Conservation (phyloP, 75 land plant species). For the Sequoiadendron giganteum region DNA sequence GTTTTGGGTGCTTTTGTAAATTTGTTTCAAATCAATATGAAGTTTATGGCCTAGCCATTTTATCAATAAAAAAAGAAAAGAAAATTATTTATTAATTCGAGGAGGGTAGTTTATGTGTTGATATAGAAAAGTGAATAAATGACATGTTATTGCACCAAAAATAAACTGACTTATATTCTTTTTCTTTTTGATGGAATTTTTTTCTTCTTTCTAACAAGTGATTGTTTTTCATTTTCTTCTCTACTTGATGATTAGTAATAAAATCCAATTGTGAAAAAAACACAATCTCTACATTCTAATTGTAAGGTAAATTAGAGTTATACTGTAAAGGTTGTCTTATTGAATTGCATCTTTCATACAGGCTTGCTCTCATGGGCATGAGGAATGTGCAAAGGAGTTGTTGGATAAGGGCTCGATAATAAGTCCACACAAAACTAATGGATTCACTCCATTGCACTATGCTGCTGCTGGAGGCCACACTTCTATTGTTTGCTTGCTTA, state of each 20-base stretch:
- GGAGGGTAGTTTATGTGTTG: background rate
- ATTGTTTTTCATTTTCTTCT: background rate
- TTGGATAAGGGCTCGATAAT: conserved; percentile 36
- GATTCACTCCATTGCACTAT: conserved; percentile 50
- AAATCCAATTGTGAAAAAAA: background rate
- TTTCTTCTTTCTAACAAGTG: background rate
- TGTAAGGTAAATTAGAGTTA: background rate
- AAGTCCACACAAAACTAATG: conserved; percentile 48
- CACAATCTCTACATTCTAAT: background rate
- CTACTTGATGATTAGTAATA: background rate
- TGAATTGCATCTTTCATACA: conserved; percentile 5
- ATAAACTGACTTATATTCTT: background rate
- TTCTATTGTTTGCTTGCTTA: conserved; percentile 30
- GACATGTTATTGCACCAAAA: background rate
- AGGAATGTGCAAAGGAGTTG: conserved; percentile 24
- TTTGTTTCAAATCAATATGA: no score
- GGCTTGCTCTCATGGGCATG: conserved; percentile 51
- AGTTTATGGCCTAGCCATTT: no score
- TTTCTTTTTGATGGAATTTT: background rate
- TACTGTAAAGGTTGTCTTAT: background rate
- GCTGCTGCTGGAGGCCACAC: conserved; percentile 44
- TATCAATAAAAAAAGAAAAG: background rate
- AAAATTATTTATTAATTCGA: background rate
- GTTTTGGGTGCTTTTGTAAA: no score
- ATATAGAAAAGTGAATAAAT: background rate